These are phyloP conservation scores for Coffea humblotiana DNA, from an alignment of 305 asterid species.

Conservation along the genomic window DNA sequence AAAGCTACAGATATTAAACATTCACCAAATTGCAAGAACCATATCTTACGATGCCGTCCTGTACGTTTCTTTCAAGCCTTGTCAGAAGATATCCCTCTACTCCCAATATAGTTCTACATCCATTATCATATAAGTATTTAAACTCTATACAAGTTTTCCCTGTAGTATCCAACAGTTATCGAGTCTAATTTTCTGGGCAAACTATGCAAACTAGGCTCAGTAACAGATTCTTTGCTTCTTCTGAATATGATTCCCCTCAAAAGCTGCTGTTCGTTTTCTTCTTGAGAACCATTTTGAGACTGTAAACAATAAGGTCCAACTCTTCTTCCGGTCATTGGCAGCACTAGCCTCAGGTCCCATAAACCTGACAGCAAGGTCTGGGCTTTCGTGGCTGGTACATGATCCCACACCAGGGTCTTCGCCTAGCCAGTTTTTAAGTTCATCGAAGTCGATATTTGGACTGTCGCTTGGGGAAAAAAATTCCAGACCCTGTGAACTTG, in stretches of 20 bases:
- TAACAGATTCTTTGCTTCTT: constrained; percentile 6
- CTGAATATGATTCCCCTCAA: neutral
- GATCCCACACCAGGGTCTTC: neutral
- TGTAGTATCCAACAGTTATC: neutral
- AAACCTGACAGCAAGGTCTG: neutral
- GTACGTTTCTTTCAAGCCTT: too few species aligned
- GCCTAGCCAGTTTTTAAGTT: neutral
- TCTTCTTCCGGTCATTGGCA: neutral
- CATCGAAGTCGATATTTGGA: neutral
- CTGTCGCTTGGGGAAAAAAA: neutral
- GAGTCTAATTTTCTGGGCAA: neutral
- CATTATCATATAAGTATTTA: too few species aligned
- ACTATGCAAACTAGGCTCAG: too few species aligned
- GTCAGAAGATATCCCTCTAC: too few species aligned
- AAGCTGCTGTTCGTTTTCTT: neutral
- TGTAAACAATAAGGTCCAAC: neutral
- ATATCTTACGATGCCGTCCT: too few species aligned
- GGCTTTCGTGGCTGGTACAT: neutral
- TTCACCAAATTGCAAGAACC: too few species aligned
- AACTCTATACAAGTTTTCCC: too few species aligned
- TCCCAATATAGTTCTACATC: too few species aligned
- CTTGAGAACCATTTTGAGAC: constrained; percentile 11
- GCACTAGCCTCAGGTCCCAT: neutral
- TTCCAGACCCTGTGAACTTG: neutral
- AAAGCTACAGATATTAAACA: too few species aligned